A percentile compares a stretch with the other conserved stretches of the same genome.
phyloP scores from a whole-genome alignment of 192 early-diverging fungal genomes.

The Coemansia erecta region DNA sequence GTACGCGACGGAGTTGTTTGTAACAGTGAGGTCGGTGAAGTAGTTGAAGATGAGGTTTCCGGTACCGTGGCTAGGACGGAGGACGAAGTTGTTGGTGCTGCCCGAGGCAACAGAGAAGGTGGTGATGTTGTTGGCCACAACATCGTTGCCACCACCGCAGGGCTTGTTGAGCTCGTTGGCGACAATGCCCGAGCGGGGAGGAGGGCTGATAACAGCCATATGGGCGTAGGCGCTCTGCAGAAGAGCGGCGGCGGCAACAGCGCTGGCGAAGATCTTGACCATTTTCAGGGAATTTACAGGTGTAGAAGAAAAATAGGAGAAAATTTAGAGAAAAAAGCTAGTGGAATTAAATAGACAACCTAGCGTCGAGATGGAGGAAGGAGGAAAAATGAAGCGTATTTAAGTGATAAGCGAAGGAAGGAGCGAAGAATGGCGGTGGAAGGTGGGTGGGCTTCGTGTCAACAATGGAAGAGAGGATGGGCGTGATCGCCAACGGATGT shows the following conservation, averaged over 20 bases:
- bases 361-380: background rate
- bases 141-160: conserved; percentile 38
- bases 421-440: conserved; percentile 15
- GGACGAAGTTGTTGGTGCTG: conserved; percentile 19
- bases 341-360: conserved; percentile 12
- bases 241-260: conserved; percentile 25
- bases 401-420: conserved; percentile 19
- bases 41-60: conserved; percentile 52
- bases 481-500: background rate
- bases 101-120: conserved; percentile 38
- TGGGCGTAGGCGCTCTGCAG: conserved; percentile 37
- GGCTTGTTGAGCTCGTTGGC: conserved; percentile 33
- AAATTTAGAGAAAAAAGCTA: conserved; percentile 6
- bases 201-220: conserved; percentile 33
- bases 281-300: conserved; percentile 5
- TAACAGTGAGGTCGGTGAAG: conserved; percentile 42
- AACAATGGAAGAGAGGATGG: conserved; percentile 1
- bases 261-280: conserved; percentile 35
- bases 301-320: background rate
- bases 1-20: conserved; percentile 19
- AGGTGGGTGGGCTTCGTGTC: conserved; percentile 1
- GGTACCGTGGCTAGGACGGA: conserved; percentile 31
- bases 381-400: background rate
- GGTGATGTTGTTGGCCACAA: conserved; percentile 35
- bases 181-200: conserved; percentile 40